Evolutionary conservation across 306 rosid species (phyloP), one percentile per base, ranked within the genome.

Genomic region (Cucurbita argyrosperma): DNA sequence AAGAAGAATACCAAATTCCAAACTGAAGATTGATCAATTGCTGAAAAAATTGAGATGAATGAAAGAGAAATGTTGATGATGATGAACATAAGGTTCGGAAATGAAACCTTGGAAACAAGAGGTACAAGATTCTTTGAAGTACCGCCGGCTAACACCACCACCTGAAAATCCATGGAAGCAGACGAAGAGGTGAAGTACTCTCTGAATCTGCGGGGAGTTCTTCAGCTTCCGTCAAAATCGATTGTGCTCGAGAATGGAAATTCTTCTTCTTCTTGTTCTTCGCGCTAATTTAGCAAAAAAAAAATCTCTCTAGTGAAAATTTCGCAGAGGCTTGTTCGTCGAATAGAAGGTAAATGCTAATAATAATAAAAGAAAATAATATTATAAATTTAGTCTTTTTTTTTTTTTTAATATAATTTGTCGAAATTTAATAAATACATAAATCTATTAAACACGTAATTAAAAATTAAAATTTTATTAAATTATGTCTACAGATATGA

Each of bases 121-220:
- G 97, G 99, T 64, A 82, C 82, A 76, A 95, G 99, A 1, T 89
- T 88, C 83, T 85, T 95, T 13, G 97, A 84, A 80, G 81, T 72
- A 74, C 97, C 99, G 42, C 97, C 99, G 76, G 96, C 96, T 57
- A 94, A 86, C 76, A 94, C 90, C 43, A 94, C 97, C 75, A 94
- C 99, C 74, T 94, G 97, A 72, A 91, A 94, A 85, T 94, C 97
- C 99, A 94, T 89, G 14, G 38, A 45, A 52, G 69, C 6, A 16
- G 56, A 76, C 30, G n/a, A 30, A 54, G 68, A 38, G 16, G 7
- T 7, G 42, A 30, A 67, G 77, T 72, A 77, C 62, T 65, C 54
- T 72, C 77, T 12, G 66, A 30, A 30, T 30, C 35, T 30, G 35
- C 1, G 43, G 77, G 8, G 35, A 49, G 23, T 46, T 47, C 35